These are phyloP conservation scores for Citrus trifoliata DNA, from an alignment of 345 rosid genomes.

Conservation along the genomic window DNA sequence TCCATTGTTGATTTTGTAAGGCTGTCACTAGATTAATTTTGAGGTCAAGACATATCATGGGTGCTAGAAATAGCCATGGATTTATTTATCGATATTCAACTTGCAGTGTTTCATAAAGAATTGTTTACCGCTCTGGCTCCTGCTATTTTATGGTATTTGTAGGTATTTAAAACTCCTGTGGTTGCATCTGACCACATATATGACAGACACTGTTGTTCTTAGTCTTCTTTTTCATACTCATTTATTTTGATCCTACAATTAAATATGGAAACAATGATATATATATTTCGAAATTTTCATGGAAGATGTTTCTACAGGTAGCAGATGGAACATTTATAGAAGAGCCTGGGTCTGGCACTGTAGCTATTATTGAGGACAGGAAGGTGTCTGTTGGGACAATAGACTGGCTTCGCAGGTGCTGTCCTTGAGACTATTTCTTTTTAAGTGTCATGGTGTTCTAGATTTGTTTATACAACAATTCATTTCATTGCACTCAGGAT, in stretches of 20 bases:
- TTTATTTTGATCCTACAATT: neutral
- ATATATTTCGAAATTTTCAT: neutral
- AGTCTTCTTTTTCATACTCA: neutral
- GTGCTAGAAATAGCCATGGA: neutral
- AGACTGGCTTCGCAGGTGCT: constrained; percentile 86
- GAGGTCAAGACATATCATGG: neutral
- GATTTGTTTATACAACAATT: neutral
- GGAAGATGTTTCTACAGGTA: constrained; percentile 39
- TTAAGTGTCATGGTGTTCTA: neutral
- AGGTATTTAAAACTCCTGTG: neutral
- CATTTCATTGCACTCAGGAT: neutral
- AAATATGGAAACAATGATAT: neutral
- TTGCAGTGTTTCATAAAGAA: neutral
- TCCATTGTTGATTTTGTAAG: neutral
- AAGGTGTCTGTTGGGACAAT: constrained; percentile 85
- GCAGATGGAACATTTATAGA: constrained; percentile 78
- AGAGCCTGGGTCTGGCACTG: constrained; percentile 96
- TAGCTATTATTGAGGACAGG: constrained; percentile 59
- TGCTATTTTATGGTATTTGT: neutral
- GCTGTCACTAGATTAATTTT: neutral
- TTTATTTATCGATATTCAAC: neutral
- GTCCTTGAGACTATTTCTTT: constrained; percentile 1
- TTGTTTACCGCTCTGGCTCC: neutral
- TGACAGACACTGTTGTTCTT: neutral
- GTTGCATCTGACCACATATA: neutral